Conservation (phyloP, 805 yeast species). For the Clavispora phyllophila region DNA sequence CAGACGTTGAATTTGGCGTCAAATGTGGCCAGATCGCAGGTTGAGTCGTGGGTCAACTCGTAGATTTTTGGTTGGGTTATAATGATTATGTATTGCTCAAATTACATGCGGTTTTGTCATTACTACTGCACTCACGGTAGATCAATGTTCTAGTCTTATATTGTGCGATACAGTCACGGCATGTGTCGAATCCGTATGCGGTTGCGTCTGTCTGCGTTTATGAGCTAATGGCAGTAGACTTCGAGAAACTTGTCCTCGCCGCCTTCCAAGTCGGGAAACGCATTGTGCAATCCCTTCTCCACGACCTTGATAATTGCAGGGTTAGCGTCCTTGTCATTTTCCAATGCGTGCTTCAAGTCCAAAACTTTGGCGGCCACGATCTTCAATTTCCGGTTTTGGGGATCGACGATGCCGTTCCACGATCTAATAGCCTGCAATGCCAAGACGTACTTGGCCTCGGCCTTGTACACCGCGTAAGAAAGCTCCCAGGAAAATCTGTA, state of each 20-base stretch:
- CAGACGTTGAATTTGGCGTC: conserved; percentile 41
- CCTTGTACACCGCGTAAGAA: conserved; percentile 34
- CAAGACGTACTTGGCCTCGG: conserved; percentile 42
- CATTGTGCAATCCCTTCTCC: conserved; percentile 29
- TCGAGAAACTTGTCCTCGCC: conserved; percentile 14
- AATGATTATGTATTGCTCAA: no score
- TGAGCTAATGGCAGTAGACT: conserved; percentile 8
- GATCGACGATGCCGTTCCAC: conserved; percentile 35
- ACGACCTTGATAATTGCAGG: conserved; percentile 42
- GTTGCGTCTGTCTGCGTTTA: no score
- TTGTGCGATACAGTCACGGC: no score
- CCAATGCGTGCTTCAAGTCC: conserved; percentile 26
- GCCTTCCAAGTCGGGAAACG: conserved; percentile 31
- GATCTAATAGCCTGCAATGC: conserved; percentile 42
- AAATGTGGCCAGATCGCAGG: conserved; percentile 40
- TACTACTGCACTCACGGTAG: no score
- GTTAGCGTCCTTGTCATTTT: conserved; percentile 34
- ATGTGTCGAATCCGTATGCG: no score
- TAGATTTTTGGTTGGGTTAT: no score
- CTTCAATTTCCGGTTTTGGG: conserved; percentile 13
- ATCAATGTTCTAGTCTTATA: no score
- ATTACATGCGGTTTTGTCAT: no score
- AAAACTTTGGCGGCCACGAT: conserved; percentile 28
- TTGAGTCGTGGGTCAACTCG: conserved; percentile 38
- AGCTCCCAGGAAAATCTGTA: conserved; percentile 38